Evolutionary conservation across 225 moss, liverwort and hornwort species (phyloP).

Genomic region (Takakia lepidozioides): DNA sequence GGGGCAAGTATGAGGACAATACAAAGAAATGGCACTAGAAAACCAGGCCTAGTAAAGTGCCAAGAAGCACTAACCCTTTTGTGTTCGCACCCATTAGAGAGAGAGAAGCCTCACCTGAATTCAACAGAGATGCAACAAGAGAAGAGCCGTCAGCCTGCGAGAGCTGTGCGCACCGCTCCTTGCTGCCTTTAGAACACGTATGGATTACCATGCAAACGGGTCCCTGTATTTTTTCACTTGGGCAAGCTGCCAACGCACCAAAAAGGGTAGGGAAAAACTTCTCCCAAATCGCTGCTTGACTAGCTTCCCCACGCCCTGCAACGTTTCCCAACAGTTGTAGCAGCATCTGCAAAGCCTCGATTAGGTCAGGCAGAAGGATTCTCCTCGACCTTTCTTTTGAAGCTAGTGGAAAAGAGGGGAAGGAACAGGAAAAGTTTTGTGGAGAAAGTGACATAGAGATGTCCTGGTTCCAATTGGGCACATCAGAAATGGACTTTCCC

Average conservation of each 20-base stretch:
- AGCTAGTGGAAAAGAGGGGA: too few species aligned
- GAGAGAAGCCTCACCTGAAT: slow-evolving; percentile 16
- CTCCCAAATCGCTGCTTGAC: slow-evolving; percentile 49
- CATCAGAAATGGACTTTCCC: too few species aligned
- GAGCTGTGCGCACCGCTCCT: slow-evolving; percentile 38
- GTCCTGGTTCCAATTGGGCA: too few species aligned
- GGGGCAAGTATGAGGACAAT: too few species aligned
- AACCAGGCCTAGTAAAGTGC: too few species aligned
- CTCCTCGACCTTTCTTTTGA: too few species aligned
- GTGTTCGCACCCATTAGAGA: too few species aligned
- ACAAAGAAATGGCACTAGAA: too few species aligned
- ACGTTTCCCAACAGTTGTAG: slow-evolving; percentile 81
- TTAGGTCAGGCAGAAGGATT: slow-evolving; percentile 1
- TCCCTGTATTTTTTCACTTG: slow-evolving; percentile 22
- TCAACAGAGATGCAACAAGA: slow-evolving; percentile 44
- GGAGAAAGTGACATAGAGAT: too few species aligned
- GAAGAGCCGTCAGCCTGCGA: slow-evolving; percentile 42
- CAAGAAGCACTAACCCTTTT: too few species aligned
- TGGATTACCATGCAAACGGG: slow-evolving; percentile 73
- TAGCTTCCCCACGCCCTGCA: slow-evolving; percentile 54
- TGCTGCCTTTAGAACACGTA: slow-evolving; percentile 51
- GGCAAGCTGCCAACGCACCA: slow-evolving; percentile 28
- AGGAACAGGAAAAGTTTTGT: too few species aligned
- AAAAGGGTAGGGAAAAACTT: slow-evolving; percentile 44
- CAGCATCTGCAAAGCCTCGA: slow-evolving; percentile 43